Base-by-base conservation (phyloP, 345 rosid species). In the Boechera stricta region DNA sequence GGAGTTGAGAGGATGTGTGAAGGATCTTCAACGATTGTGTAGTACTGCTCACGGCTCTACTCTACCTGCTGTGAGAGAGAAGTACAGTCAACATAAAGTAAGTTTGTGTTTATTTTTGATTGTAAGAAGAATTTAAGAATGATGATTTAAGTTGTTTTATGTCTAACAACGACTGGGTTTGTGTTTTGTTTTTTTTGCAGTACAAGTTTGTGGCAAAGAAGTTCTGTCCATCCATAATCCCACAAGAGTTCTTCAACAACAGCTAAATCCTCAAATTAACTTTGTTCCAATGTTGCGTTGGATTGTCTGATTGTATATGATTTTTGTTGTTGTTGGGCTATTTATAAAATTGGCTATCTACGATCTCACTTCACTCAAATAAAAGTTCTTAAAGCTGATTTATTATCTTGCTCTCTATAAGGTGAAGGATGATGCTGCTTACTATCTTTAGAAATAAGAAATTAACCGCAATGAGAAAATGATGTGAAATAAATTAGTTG, bases 1-100 rank as follows among this genome's bases (percentile, higher is more conserved):
- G 1, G 98, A 95, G 36, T 74, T 95, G 77, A 39, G 66, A 16
- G 82, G 81, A 53, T 95, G 98, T 75, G 96, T 89, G 2, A 91
- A 82, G 67, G 99, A 87, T 56, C 91, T 95, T 54, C 93, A 89
- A 67, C 72, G 86, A 10, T 73, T 95, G 65, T 92, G 88, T 72
- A 81, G 80, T 57, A 79, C 74, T 65, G 69, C 77, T 77, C 78
- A 87, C n/a, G 80, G 69, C 78, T 87, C 92, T n/a, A 84, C 85
- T 32, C 71, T 90, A 42, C 94, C 96, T 6, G 97, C 99, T 63
- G 84, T 95, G 24, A 86, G 94, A 71, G 98, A 92, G 75, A 95
- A 95, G 70, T 92, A 92, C 72, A 88, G 90, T 75, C 96, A 87
- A 64, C 99, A 95, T 54, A 95, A 95, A 90, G 89, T 90, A 82